Conservation (phyloP, 495 filamentous ascomycete genomes). For the Penicillium goetzii region DNA sequence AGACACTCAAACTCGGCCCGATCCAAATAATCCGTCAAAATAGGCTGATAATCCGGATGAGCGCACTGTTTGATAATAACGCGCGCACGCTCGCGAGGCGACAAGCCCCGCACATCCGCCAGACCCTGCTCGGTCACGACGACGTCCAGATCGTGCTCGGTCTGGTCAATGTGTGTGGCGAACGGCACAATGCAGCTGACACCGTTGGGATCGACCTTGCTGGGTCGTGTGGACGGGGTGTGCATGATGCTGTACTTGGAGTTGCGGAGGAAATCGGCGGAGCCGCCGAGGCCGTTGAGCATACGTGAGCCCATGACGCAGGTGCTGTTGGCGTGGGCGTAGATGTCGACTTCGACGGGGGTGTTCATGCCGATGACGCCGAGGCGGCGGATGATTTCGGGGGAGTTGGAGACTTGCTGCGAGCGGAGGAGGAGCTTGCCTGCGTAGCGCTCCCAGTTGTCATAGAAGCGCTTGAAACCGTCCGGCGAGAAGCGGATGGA, state of each 20-base stretch:
- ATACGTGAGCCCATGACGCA: slow-evolving; percentile 90
- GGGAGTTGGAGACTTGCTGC: slow-evolving; percentile 89
- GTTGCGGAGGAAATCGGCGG: slow-evolving; percentile 83
- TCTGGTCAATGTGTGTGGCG: slow-evolving; percentile 93
- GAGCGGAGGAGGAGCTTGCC: slow-evolving; percentile 84
- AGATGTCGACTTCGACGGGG: slow-evolving; percentile 91
- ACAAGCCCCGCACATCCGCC: slow-evolving; percentile 82
- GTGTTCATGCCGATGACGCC: slow-evolving; percentile 97
- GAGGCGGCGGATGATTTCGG: slow-evolving; percentile 87
- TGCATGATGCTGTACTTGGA: slow-evolving; percentile 94
- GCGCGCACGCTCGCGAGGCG: slow-evolving; percentile 76
- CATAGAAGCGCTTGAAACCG: slow-evolving; percentile 91
- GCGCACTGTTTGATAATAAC: slow-evolving; percentile 89
- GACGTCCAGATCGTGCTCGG: slow-evolving; percentile 88
- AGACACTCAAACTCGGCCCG: slow-evolving; percentile 87
- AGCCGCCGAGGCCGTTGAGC: slow-evolving; percentile 89
- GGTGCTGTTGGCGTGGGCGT: slow-evolving; percentile 90
- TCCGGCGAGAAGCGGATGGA: slow-evolving; percentile 90
- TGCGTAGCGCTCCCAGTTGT: slow-evolving; percentile 78
- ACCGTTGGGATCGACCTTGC: slow-evolving; percentile 81
- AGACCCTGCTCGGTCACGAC: slow-evolving; percentile 87
- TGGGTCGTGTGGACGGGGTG: slow-evolving; percentile 78
- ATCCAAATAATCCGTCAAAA: slow-evolving; percentile 81
- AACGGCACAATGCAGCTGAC: slow-evolving; percentile 89
- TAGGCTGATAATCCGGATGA: slow-evolving; percentile 85